Evolutionary conservation across 208 protist genomes (phyloP).

Genomic region (Porcisia hertigi): DNA sequence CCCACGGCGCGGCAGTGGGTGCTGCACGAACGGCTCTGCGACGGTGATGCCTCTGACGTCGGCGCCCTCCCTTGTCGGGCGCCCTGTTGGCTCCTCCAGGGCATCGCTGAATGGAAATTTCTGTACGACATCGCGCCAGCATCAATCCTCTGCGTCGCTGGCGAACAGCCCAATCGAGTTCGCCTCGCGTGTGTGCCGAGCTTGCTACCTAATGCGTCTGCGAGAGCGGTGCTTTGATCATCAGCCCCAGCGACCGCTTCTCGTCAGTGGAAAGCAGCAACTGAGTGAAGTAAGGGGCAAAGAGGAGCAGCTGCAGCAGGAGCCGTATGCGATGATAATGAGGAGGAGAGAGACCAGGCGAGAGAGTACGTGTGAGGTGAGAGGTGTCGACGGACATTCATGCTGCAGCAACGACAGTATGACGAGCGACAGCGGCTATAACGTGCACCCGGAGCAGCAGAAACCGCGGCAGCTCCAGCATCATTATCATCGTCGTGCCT

Average conservation of each 20-base stretch:
- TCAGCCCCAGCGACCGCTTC: background rate
- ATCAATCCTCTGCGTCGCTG: background rate
- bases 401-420: constrained; percentile 4
- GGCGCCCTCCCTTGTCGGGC: background rate
- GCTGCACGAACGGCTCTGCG: background rate
- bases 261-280: constrained; percentile 21
- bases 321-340: background rate
- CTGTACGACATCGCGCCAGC: background rate
- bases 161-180: constrained; percentile 17
- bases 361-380: background rate
- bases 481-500: background rate
- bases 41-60: constrained; percentile 4
- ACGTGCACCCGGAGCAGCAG: background rate
- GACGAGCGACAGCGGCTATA: background rate
- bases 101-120: background rate
- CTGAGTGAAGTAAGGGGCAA: constrained; percentile 3
- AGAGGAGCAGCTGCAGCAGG: constrained; percentile 8
- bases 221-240: constrained; percentile 26
- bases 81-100: background rate
- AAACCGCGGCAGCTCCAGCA: background rate
- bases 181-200: constrained; percentile 26
- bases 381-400: background rate
- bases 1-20: background rate
- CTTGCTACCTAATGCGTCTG: constrained; percentile 24
- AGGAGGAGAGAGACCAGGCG: background rate